These are phyloP conservation scores for Fusarium metavorans DNA, from an alignment of 2,329 filamentous ascomycete species.

Conservation along the genomic window DNA sequence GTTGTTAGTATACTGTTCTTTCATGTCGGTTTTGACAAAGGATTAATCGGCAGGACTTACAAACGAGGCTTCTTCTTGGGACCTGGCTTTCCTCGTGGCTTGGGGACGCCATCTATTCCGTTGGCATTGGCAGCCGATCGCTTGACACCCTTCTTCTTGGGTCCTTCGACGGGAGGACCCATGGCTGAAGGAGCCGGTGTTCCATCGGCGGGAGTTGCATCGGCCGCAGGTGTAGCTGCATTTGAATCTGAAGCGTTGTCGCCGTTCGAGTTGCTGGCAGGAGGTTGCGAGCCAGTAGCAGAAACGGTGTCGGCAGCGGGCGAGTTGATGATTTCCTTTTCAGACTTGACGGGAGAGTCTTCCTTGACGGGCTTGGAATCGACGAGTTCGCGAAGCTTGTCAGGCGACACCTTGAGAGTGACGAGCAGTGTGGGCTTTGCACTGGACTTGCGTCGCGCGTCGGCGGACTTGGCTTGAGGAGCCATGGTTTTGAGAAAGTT, in stretches of 20 bases:
- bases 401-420: conserved; percentile 65
- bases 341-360: conserved; percentile 55
- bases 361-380: conserved; percentile 58
- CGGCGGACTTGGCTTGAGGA: conserved; percentile 49
- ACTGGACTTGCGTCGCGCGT: conserved; percentile 54
- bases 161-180: conserved; percentile 70
- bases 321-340: conserved; percentile 57
- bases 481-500: conserved; percentile 46
- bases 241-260: conserved; percentile 71
- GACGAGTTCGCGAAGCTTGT: conserved; percentile 63
- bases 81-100: conserved; percentile 86
- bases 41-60: conserved; percentile 69
- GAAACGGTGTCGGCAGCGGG: conserved; percentile 56
- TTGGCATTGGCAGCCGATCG: conserved; percentile 75
- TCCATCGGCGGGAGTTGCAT: conserved; percentile 60
- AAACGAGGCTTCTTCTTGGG: conserved; percentile 96
- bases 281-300: conserved; percentile 46
- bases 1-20: conserved; percentile 44
- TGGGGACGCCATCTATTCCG: conserved; percentile 73
- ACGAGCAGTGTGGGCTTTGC: conserved; percentile 57
- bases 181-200: conserved; percentile 68
- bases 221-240: conserved; percentile 68
- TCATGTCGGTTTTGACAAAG: conserved; percentile 1
- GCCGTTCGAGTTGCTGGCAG: conserved; percentile 58
- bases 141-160: conserved; percentile 82